Evolutionary conservation across 1,139 yeast species (phyloP).

Genomic region (Debaryomycetaceae sp.): DNA sequence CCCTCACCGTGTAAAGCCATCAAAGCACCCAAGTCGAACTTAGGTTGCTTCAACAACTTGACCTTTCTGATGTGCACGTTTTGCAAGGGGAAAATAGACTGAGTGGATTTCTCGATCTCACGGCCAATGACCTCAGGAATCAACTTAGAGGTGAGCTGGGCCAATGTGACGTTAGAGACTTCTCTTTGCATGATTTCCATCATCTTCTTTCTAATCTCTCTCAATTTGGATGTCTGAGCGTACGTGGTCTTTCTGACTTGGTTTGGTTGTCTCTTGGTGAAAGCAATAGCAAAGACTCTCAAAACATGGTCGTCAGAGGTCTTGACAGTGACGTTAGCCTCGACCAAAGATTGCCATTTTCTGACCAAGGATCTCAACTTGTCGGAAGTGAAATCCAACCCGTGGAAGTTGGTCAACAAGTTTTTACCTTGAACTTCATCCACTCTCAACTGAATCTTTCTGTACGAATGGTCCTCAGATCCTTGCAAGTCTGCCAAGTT

Average conservation of each 20-base stretch:
- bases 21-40: slow-evolving; percentile 51
- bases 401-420: slow-evolving; percentile 54
- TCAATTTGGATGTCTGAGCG: slow-evolving; percentile 50
- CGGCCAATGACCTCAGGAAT: slow-evolving; percentile 53
- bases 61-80: slow-evolving; percentile 53
- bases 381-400: slow-evolving; percentile 48
- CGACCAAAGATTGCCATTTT: slow-evolving; percentile 54
- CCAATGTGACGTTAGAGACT: slow-evolving; percentile 47
- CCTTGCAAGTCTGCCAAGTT: slow-evolving; percentile 51
- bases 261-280: slow-evolving; percentile 52
- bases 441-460: slow-evolving; percentile 51
- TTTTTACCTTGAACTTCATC: slow-evolving; percentile 54
- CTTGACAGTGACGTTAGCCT: slow-evolving; percentile 51
- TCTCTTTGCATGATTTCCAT: slow-evolving; percentile 52
- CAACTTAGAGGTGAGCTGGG: slow-evolving; percentile 50
- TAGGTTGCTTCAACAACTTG: slow-evolving; percentile 50
- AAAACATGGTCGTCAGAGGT: slow-evolving; percentile 49
- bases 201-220: slow-evolving; percentile 52
- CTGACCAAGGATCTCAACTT: slow-evolving; percentile 51
- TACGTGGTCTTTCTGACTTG: slow-evolving; percentile 50
- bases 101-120: slow-evolving; percentile 51
- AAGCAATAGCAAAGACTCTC: slow-evolving; percentile 50
- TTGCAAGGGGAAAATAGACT: slow-evolving; percentile 50
- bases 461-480: slow-evolving; percentile 50
- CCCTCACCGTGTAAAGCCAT: slow-evolving; percentile 52